A percentile compares a stretch with the other conserved stretches of the same genome.
phyloP scores from a whole-genome alignment of 768 basidiomycete species.

The Royoungia palumana region DNA sequence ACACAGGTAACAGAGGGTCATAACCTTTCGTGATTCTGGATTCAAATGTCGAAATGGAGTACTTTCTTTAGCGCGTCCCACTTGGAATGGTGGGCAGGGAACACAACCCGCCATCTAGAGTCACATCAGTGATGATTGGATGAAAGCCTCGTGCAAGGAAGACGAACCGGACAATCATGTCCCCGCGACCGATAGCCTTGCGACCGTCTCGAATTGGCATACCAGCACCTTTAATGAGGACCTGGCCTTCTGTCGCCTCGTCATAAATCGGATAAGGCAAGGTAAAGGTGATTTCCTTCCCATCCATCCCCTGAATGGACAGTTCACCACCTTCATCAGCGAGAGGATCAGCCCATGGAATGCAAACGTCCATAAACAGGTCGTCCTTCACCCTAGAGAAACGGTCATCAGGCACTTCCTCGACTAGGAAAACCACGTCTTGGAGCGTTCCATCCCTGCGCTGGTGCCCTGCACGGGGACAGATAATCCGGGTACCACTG shows the following conservation, averaged over 20 bases:
- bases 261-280: conserved; percentile 53
- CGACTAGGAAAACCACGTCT: conserved; percentile 64
- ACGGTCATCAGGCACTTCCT: conserved; percentile 53
- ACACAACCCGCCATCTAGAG: conserved; percentile 32
- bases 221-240: conserved; percentile 56
- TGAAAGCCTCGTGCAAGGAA: conserved; percentile 2
- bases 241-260: conserved; percentile 46
- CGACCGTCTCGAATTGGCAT: conserved; percentile 63
- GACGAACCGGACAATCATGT: conserved; percentile 57
- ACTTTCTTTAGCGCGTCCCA: conserved; percentile 31
- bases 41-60: conserved; percentile 27
- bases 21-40: conserved; percentile 8
- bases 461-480: conserved; percentile 66
- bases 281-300: conserved; percentile 46
- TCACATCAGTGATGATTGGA: conserved; percentile 1
- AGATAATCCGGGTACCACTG: conserved; percentile 56
- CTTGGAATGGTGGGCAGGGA: conserved; percentile 29
- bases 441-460: conserved; percentile 52
- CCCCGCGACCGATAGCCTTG: conserved; percentile 53
- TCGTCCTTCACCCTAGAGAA: conserved; percentile 58
- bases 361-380: conserved; percentile 49
- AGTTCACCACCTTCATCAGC: conserved; percentile 47
- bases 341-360: conserved; percentile 55
- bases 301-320: conserved; percentile 54
- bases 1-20: conserved; percentile 20